Evolutionary conservation across 768 basidiomycete species (phyloP).

Genomic region (Lentinula sp.): DNA sequence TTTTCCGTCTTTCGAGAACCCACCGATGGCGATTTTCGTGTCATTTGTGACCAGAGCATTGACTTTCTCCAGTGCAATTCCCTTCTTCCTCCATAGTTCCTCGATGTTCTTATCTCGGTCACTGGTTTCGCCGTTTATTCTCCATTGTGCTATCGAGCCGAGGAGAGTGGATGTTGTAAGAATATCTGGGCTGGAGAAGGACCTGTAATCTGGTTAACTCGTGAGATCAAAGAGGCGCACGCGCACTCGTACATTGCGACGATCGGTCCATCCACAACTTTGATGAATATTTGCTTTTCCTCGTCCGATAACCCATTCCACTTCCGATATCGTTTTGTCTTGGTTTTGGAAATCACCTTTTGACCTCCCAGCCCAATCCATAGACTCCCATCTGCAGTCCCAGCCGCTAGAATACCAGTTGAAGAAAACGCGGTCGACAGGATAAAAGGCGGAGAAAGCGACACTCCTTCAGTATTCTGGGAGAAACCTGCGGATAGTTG

Average conservation of each 20-base stretch:
- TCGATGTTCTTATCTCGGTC: conserved; percentile 33
- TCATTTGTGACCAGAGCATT: conserved; percentile 52
- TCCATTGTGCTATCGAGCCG: conserved; percentile 48
- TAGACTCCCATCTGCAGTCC: conserved; percentile 72
- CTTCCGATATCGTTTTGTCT: conserved; percentile 54
- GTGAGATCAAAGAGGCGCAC: neutral
- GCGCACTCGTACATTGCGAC: conserved; percentile 54
- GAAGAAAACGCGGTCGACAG: conserved; percentile 54
- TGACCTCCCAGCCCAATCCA: conserved; percentile 68
- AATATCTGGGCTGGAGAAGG: conserved; percentile 39
- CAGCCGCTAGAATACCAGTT: conserved; percentile 57
- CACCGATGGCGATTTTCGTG: conserved; percentile 52
- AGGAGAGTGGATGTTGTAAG: conserved; percentile 57
- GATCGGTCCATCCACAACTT: conserved; percentile 68
- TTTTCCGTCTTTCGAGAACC: conserved; percentile 48
- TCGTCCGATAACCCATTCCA: conserved; percentile 65
- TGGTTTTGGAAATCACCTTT: conserved; percentile 21
- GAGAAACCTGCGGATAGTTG: conserved; percentile 10
- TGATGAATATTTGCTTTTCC: conserved; percentile 31
- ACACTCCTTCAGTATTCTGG: conserved; percentile 38
- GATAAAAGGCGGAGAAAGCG: conserved; percentile 72
- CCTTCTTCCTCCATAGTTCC: conserved; percentile 41
- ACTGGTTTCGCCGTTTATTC: conserved; percentile 32
- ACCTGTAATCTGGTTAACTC: conserved; percentile 23
- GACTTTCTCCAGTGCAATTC: conserved; percentile 48